These are phyloP conservation scores for Marvania coccoides DNA, from an alignment of 139 green algal species.

Conservation along the genomic window DNA sequence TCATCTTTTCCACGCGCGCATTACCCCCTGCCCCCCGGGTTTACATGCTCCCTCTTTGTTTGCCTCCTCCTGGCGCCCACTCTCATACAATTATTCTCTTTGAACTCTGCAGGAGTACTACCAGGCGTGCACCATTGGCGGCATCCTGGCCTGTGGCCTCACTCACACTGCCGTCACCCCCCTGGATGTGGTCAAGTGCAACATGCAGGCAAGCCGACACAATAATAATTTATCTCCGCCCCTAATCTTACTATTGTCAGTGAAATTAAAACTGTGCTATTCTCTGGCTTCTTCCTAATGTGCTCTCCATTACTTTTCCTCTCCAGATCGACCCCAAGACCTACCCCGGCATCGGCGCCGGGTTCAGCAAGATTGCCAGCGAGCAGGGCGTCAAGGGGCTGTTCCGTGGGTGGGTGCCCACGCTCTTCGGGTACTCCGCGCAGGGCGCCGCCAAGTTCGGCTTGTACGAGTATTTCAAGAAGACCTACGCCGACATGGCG, in stretches of 20 bases:
- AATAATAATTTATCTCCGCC: too few species aligned
- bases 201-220: conserved; percentile 57
- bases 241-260: too few species aligned
- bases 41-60: neutral
- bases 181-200: conserved; percentile 93
- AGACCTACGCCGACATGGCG: conserved; percentile 75
- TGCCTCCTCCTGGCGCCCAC: neutral
- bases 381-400: conserved; percentile 62
- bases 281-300: neutral
- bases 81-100: neutral
- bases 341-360: conserved; percentile 50
- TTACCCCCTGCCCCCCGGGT: neutral
- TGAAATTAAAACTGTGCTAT: too few species aligned
- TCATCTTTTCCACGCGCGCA: neutral
- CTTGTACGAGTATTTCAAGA: conserved; percentile 70
- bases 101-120: conserved; percentile 60
- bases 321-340: conserved; percentile 56
- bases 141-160: conserved; percentile 47
- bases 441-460: conserved; percentile 90
- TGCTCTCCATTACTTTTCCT: neutral
- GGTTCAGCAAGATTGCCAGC: conserved; percentile 57
- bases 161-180: conserved; percentile 74
- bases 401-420: conserved; percentile 76
- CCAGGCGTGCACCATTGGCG: conserved; percentile 64
- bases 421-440: conserved; percentile 73